Base-by-base conservation (phyloP, 192 early-diverging fungal species). In the Mortierella claussenii region DNA sequence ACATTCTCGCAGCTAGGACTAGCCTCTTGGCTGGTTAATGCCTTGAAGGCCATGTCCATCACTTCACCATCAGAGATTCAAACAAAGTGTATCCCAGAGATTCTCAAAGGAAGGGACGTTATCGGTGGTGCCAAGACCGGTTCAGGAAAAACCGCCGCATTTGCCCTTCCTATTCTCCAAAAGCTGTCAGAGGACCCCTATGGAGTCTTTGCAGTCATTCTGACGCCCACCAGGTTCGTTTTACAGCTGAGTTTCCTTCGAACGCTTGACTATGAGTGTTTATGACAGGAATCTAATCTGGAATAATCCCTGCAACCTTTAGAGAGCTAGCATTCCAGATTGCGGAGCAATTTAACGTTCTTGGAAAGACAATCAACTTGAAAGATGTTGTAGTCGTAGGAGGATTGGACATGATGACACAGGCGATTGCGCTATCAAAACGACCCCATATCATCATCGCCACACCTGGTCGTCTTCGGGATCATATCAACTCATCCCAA, bases 241-340 rank as follows among this genome's bases (percentile, higher is more conserved):
- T 42, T 36, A 37, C 23, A 21, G 10, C n/a, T n/a, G n/a, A n/a
- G n/a, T n/a, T n/a, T n/a, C n/a, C n/a, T n/a, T n/a, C n/a, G n/a
- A n/a, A n/a, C n/a, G n/a, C n/a, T n/a, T n/a, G n/a, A n/a, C n/a
- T n/a, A n/a, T n/a, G n/a, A n/a, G n/a, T n/a, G n/a, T n/a, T n/a
- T n/a, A n/a, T n/a, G n/a, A n/a, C n/a, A n/a, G 28, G 33, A 27
- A 27, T 6, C 21, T 21, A 31, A 44, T 18, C 15, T 55, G 34
- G 17, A 47, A 43, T 11, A 31, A 4, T 26, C 24, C 5, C 1
- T 20, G 10, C n/a, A 44, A 28, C 8, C 23, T 24, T 32, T 59
- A 92, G 98, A 47, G 98, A 99, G 79, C 86, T 99, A 17, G 97
- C 98, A 0, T 97, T 91, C 69, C 98, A 99, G 76, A 99, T 99